Evolutionary conservation across 805 yeast genomes (phyloP), one percentile per base, ranked within the genome.

Genomic region (Candida hispaniensis): DNA sequence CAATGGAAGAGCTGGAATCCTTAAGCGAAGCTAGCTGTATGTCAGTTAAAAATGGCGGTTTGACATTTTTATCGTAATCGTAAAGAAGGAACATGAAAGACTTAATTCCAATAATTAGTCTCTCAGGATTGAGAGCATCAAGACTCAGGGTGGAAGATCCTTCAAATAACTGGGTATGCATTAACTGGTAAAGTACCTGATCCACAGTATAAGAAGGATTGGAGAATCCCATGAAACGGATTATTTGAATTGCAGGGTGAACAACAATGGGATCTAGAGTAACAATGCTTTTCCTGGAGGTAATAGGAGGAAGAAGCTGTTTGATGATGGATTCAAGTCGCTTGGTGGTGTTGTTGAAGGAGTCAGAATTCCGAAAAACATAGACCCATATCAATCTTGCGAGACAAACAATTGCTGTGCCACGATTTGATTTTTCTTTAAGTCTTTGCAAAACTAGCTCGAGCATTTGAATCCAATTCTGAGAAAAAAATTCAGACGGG

Each of bases 371-470:
- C 43, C 97, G 64, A 55, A 76, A 82, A 14, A 85, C 59, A 51
- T 80, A 91, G 0, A 86, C 93, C 98, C 98, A 91, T 0, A 81
- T 56, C 18, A 93, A 60, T 40, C 95, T 60, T 0, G 93, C 67
- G 3, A 78, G 58, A 39, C 86, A 75, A 0, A 72, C 71, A 0
- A 71, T 63, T 46, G 77, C 72, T 32, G 64, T 66, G 0, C 59
- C 50, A 8, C 69, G 66, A 6, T 27, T 12, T 14, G 23, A 28
- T 28, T 80, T 81, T 4, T 82, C 76, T 47, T 75, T 79, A 24
- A 81, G 60, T 39, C 73, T 73, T 27, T 59, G 60, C n/a, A 66
- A 59, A 42, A 73, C 72, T 2, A 65, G 54, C 40, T 85, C 94
- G 2, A 82, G 64, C 4, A 85, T 54, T 3, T 59, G 56, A 35